Percentiles rank a stretch among this genome's conserved stretches.
phyloP scores from a whole-genome alignment of 2,329 filamentous ascomycete species.

The Phaeosphaeriaceae sp. region DNA sequence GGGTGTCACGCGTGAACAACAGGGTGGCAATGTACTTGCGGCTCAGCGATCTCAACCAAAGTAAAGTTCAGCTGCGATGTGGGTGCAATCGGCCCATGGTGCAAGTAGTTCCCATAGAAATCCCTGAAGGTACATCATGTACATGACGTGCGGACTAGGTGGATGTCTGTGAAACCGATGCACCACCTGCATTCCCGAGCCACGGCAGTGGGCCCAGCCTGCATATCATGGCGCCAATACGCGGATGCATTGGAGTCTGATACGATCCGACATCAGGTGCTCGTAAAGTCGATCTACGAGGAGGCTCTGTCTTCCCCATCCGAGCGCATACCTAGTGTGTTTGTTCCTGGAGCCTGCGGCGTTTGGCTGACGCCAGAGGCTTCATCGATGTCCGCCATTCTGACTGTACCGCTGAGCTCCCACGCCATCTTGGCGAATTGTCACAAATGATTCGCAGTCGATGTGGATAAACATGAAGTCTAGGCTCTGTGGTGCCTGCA shows the following conservation, averaged over 20 bases:
- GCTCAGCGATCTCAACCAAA: conserved; percentile 18
- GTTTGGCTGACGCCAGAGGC: conserved; percentile 7
- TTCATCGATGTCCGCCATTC: background rate
- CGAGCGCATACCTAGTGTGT: conserved; percentile 32
- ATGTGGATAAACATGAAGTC: conserved; percentile 18
- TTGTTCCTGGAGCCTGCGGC: conserved; percentile 33
- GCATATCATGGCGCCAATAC: conserved; percentile 30
- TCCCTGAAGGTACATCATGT: conserved; percentile 26
- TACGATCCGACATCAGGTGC: conserved; percentile 22
- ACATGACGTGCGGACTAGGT: conserved; percentile 16
- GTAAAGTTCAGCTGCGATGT: conserved; percentile 18
- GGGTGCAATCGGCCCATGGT: conserved; percentile 1
- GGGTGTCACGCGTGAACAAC: conserved; percentile 19
- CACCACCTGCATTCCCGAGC: conserved; percentile 43
- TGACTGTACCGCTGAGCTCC: background rate
- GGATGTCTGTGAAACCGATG: conserved; percentile 28
- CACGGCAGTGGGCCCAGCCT: conserved; percentile 29
- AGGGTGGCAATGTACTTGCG: conserved; percentile 24
- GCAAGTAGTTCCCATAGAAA: conserved; percentile 12
- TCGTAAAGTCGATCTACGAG: conserved; percentile 21
- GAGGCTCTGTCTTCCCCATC: conserved; percentile 46
- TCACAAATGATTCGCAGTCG: background rate
- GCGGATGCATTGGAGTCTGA: conserved; percentile 23
- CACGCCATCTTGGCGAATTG: background rate
- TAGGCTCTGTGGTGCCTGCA: conserved; percentile 14